Base-by-base conservation (phyloP, 495 filamentous ascomycete genomes). In the Tuber umbilicatum region DNA sequence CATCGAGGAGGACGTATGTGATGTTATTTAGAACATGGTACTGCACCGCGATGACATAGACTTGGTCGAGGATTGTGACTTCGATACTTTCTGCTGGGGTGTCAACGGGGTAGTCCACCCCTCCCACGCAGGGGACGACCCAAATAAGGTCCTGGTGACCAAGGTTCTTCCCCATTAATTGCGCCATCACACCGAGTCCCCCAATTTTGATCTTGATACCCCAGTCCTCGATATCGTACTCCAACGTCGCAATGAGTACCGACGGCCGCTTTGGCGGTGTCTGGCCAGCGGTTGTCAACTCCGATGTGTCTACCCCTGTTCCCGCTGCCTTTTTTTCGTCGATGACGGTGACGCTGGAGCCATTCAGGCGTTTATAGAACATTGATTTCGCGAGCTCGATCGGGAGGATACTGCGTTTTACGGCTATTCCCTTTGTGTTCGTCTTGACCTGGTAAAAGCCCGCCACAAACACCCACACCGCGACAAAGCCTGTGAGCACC, bases 41-140 rank as follows among this genome's bases (percentile, higher is more conserved):
- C 78, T 91, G 90, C 21, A 91, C 87, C 72, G 87, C 84, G 73
- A 92, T 86, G 78, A 90, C 86, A 79, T 91, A 92, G 0, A 84
- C 82, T 73, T 90, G 88, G 39, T 87, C 90, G 68, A 92, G 84
- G n/a, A 92, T 87, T 5, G 85, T 89, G 27, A 91, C 88, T 43
- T 84, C 85, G 86, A 92, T 92, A 2, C 89, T 85, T 69, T 90
- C 89, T 1, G 87, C 89, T 74, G 79, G 82, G 39, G 71, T 72
- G 74, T 91, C 89, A 17, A 84, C 79, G 0, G 90, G 90, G 75
- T 92, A 92, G 23, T 90, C 85, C 38, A 92, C 84, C 41, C 87
- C 90, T 31, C 89, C 90, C 27, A 91, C 90, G 80, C 89, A 89
- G n/a, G 90, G 90, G 55, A 92, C 88, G n/a, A 92, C 90, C 90